Conservation (phyloP, 768 basidiomycete species). For the Leccinellum rugosiceps region DNA sequence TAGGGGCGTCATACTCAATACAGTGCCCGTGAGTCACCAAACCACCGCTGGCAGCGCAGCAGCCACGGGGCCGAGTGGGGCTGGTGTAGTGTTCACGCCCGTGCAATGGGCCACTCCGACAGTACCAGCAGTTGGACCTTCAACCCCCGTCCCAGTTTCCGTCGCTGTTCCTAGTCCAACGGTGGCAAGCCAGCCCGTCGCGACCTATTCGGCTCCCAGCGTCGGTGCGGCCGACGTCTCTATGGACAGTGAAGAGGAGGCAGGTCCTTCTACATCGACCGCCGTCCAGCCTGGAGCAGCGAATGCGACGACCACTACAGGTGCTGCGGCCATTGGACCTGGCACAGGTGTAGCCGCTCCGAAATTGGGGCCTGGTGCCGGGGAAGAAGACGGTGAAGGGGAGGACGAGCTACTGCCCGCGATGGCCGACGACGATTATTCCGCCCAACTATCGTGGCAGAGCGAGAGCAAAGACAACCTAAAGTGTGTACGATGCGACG, state of each 20-base stretch:
- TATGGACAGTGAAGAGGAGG: conserved; percentile 22
- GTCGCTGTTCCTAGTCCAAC: not conserved
- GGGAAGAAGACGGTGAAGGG: conserved; percentile 59
- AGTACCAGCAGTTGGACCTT: conserved; percentile 3
- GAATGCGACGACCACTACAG: not conserved
- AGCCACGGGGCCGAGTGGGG: not conserved
- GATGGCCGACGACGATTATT: conserved; percentile 89
- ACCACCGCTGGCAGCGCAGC: not conserved
- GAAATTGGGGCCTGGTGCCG: conserved; percentile 14
- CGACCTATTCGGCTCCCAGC: not conserved
- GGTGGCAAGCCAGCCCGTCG: conserved; percentile 9
- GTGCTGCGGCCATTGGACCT: not conserved
- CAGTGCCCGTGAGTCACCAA: conserved; percentile 14
- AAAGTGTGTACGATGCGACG: conserved; percentile 45
- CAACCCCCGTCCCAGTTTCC: conserved; percentile 11
- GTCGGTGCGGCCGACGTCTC: conserved; percentile 2
- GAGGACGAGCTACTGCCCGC: conserved; percentile 79
- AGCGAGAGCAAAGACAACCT: conserved; percentile 87
- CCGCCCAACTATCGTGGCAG: conserved; percentile 78
- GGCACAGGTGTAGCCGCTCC: not conserved
- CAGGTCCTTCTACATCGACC: conserved; percentile 11
- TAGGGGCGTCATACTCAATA: conserved; percentile 11
- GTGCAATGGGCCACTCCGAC: conserved; percentile 38
- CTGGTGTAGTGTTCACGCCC: conserved; percentile 27
- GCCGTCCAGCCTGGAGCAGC: not conserved